Base-by-base conservation (phyloP, 2,329 filamentous ascomycete genomes). In the Colletotrichum sp. region DNA sequence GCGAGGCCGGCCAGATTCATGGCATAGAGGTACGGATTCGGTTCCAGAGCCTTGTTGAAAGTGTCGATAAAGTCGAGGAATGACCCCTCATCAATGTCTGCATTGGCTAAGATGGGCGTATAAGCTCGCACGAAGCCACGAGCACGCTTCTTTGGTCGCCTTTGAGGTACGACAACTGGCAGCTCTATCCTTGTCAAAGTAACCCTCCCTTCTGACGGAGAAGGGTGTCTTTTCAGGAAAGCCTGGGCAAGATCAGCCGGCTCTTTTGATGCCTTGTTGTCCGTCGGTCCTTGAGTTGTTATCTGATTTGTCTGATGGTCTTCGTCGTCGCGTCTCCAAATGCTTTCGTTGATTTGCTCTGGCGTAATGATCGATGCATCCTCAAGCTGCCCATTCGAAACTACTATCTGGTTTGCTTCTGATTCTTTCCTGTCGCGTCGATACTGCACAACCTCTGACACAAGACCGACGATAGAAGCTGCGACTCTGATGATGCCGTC, bases 51-150 rank as follows among this genome's bases (percentile, higher is more conserved):
- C 52, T 85, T 83, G 74, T 90, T 84, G 76, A 90, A 85, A 26
- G 83, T 84, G 59, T 87, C 83, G 26, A 91, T 76, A 74, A 90
- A 91, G 34, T 84, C 82, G 26, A 90, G 78, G 78, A 90, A 91
- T 1, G 84, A 85, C 12, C 83, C 81, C 80, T 90, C 85, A 70
- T 88, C 84, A 76, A 91, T 88, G 10, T 86, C 88, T 30, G 82
- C 82, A 16, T 85, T 79, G 18, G 82, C 83, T 1, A 91, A 83
- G 2, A 87, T 80, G 0, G 89, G 89, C 1, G 89, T 84, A 79
- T 91, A 91, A 1, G 87, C 89, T 24, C 86, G 84, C 8, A 90
- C 83, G 77, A 91, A 91, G 0, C 89, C 90, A 12, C 89, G 84
- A 2, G 81, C 79, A 67, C 87, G 87, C 36, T 85, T 83, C 34